Base-by-base conservation (phyloP, 805 yeast genomes). In the Wickerhamomyces alni region DNA sequence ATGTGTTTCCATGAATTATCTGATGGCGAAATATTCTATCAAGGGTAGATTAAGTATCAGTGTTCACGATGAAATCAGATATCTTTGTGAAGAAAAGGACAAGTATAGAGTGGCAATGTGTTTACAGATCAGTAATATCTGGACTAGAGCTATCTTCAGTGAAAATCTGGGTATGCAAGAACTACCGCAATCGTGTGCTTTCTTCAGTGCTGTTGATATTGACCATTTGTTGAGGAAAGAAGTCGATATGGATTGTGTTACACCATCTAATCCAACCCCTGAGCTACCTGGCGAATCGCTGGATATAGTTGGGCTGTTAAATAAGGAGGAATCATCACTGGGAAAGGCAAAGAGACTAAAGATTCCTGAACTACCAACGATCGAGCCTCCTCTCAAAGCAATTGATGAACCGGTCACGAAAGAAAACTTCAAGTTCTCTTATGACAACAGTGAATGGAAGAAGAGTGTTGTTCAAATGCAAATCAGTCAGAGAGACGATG, bases 101-200 rank as follows among this genome's bases (percentile, higher is more conserved):
- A 73, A 74, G 51, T 85, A 85, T 51, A 70, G 77, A 46, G 83
- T 82, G 5, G 94, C 95, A 0, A 67, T 88, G 65, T 77, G 95
- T 2, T 66, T 93, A 35, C 99, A 93, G 57, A 74, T 94, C 17
- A 76, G 93, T 38, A 94, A 94, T 58, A 55, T 91, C 4, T 93
- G 99, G 99, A 91, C 98, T 0, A 70, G 99, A 43, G 94, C 95
- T 0, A 82, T 93, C 77, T 93, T 93, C 52, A 85, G 94, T 49
- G 94, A 89, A 55, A 95, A 88, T 54, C 62, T 91, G 55, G 97
- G 97, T 0, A 82, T 93, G 44, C 70, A 75, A 28, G 94, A 89
- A 47, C 69, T 93, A 29, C 99, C 99, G 0, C 96, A 89, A 52
- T 81, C 89, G 11, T 87, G 95, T 63, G 98, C 99, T 0, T 93